Base-by-base conservation (phyloP, 331 rosid species). In the Malus hybrid region DNA sequence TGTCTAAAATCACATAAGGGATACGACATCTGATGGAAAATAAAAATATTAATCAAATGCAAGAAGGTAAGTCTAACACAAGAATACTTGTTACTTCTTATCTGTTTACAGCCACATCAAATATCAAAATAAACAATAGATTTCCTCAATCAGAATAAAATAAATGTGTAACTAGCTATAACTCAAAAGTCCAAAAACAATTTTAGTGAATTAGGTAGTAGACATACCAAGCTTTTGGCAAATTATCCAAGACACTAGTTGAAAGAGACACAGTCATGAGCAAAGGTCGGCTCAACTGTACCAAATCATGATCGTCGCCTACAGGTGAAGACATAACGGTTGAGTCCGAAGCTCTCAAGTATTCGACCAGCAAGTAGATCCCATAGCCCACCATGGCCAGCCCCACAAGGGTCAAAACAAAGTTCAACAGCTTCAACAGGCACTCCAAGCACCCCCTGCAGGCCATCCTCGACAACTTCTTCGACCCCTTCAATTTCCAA, bases 401-500 rank as follows among this genome's bases (percentile, higher is more conserved):
- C 86, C 97, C 97, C 84, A 80, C 77, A 61, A 95, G 70, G 71
- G 89, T 89, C 75, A 92, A 59, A 61, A 95, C 36, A 86, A 95
- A 86, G 90, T 95, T 95, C 64, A 92, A 80, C 79, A 95, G 85
- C 90, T 92, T 95, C 89, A 95, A 85, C 64, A 92, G 80, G 73
- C 90, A 95, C 83, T 84, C 97, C 83, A 93, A 95, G 80, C 86
- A 95, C 50, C 99, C 97, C 82, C 84, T 89, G 83, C 99, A 95
- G 1, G 96, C 91, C 99, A 95, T 93, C 85, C 65, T 85, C 79
- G 62, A 78, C 73, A 69, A 77, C 13, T 73, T 39, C 77, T 73
- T 68, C 42, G 73, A 82, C 61, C 70, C 84, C 82, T 75, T 76
- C 69, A n/a, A 74, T 65, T 65, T 60, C 84, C 57, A n/a, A 81